phyloP scores from a whole-genome alignment of 2,329 filamentous ascomycete species.

The Talaromyces rugulosus region DNA sequence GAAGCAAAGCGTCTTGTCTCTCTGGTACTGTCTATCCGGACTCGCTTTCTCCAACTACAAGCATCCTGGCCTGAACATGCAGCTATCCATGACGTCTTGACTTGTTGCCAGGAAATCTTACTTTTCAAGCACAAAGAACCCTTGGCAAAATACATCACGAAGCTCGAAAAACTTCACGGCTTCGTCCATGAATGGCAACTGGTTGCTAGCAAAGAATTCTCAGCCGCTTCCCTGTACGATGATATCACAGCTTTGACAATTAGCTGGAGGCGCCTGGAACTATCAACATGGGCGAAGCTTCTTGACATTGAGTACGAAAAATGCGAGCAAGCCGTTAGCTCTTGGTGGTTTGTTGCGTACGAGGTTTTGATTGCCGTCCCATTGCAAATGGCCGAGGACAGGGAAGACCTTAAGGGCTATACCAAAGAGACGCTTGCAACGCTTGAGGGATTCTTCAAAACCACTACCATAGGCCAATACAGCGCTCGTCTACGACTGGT shows the following conservation, averaged over 20 bases:
- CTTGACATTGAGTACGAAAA: conserved; percentile 79
- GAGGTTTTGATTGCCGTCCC: conserved; percentile 79
- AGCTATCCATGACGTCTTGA: conserved; percentile 73
- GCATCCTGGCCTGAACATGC: conserved; percentile 66
- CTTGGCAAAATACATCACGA: conserved; percentile 78
- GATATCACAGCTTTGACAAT: conserved; percentile 76
- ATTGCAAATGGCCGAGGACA: conserved; percentile 58
- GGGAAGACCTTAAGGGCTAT: conserved; percentile 59
- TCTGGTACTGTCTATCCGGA: conserved; percentile 65
- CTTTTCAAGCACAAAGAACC: conserved; percentile 75
- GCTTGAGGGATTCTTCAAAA: conserved; percentile 73
- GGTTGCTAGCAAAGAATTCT: conserved; percentile 78
- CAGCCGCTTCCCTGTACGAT: conserved; percentile 66
- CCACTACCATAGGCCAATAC: conserved; percentile 78
- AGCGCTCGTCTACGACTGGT: conserved; percentile 68
- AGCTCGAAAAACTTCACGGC: conserved; percentile 79
- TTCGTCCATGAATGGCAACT: conserved; percentile 93
- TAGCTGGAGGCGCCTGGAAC: conserved; percentile 82
- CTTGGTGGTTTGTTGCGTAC: conserved; percentile 97
- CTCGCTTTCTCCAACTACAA: conserved; percentile 67
- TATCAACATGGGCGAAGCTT: conserved; percentile 85
- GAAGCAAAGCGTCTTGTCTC: conserved; percentile 71
- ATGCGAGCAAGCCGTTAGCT: conserved; percentile 71
- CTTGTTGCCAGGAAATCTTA: conserved; percentile 69
- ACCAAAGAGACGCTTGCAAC: conserved; percentile 67